Evolutionary conservation across 2,329 filamentous ascomycete genomes (phyloP), one percentile per base, ranked within the genome.

Genomic region (Aureobasidium sp.): DNA sequence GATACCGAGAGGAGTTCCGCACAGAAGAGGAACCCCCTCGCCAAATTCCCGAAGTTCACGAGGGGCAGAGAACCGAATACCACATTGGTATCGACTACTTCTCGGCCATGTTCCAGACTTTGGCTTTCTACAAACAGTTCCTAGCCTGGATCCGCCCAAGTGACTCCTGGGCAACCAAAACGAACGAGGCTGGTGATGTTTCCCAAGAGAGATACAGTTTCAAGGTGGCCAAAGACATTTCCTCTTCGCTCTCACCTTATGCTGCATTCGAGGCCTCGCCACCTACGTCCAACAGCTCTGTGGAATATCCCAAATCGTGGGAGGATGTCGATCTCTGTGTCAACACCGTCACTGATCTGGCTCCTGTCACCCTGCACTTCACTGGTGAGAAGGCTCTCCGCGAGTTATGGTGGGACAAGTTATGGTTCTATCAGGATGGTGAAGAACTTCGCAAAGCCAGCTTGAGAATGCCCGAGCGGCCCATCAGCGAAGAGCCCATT

Each of bases 31-130:
- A 75, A 4, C n/a, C 68, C 70, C 4, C 68, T 73, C 52, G 56
- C 5, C 50, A 64, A 22, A 70, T 69, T 31, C 65, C 75, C 44
- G 69, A 69, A 31, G 66, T 76, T 2, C 66, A 74, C 39, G 63
- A 70, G 1, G 73, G 74, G 3, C 71, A 70, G 24, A 73, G 73
- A 8, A 79, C 78, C 63, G 79, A 81, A 62, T 80, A 74, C 56
- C 75, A 77, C 33, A 77, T 81, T 44, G 76, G 76, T 1, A 70
- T 80, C 4, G 79, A 81, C 65, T 79, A 77, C 64, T 73, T 76
- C 62, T 77, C 76, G 1, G 70, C 73, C 7, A 68, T 80, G 2
- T 80, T 80, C 68, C 76, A 78, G 68, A 78, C 74, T 53, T 57
- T 70, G 22, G 69, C 69, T 1, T 70, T 68, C 56, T 70, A 66